phyloP scores from a whole-genome alignment of 192 early-diverging fungal species.

The Umbelopsis ramanniana region DNA sequence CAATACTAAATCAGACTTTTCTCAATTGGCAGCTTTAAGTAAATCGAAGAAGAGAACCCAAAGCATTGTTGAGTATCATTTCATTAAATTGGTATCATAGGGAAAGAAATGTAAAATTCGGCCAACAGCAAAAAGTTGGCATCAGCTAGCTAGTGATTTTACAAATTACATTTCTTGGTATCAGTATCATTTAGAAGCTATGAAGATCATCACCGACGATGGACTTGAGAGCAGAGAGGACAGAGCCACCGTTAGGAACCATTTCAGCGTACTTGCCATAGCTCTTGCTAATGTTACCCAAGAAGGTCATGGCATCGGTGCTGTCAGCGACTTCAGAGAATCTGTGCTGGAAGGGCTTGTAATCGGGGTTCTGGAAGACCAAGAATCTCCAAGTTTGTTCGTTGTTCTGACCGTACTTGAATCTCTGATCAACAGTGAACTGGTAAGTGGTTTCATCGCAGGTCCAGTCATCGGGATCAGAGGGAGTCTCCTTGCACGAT shows the following conservation, averaged over 20 bases:
- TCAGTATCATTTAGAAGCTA: background rate
- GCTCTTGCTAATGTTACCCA: constrained; percentile 21
- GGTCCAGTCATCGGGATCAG: background rate
- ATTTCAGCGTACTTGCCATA: background rate
- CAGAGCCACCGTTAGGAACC: background rate
- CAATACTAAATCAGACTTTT: too few species aligned
- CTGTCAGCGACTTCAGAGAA: constrained; percentile 24
- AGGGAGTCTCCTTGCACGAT: background rate
- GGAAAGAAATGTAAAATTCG: too few species aligned
- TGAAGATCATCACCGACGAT: background rate
- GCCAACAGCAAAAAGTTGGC: too few species aligned
- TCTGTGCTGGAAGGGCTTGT: constrained; percentile 31
- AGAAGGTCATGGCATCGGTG: constrained; percentile 22
- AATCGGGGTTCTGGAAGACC: constrained; percentile 28
- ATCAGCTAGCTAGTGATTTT: background rate
- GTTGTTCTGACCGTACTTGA: constrained; percentile 36
- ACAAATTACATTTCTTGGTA: too few species aligned
- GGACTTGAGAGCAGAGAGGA: background rate
- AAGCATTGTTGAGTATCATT: too few species aligned
- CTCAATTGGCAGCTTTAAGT: too few species aligned
- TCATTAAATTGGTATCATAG: too few species aligned
- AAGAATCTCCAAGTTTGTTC: constrained; percentile 27
- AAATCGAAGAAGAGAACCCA: too few species aligned
- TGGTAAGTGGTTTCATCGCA: background rate
- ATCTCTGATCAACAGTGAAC: constrained; percentile 13